phyloP scores from a whole-genome alignment of 495 filamentous ascomycete species.

The Diplogelasinospora grovesii region DNA sequence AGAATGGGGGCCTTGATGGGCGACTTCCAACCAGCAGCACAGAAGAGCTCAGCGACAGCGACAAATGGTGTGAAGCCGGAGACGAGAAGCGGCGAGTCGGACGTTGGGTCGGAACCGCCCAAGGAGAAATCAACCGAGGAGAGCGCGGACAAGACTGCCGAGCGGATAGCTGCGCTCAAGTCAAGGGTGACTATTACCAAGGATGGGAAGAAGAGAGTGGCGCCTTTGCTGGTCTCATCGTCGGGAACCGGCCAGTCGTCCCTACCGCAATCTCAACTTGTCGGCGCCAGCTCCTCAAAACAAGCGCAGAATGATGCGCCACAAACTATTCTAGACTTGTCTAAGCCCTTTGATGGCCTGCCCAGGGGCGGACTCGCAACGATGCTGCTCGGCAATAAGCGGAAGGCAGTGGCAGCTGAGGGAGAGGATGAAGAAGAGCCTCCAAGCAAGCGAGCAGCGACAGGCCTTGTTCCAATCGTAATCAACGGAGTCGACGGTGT shows the following conservation, averaged over 20 bases:
- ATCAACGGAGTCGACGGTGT: conserved; percentile 70
- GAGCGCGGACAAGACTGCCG: conserved; percentile 47
- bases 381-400: conserved; percentile 87
- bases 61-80: conserved; percentile 38
- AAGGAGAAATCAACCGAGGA: conserved; percentile 36
- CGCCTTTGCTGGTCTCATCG: conserved; percentile 82
- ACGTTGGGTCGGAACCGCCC: conserved; percentile 26
- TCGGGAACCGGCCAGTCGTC: conserved; percentile 77
- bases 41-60: conserved; percentile 23
- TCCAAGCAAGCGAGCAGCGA: conserved; percentile 56
- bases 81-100: conserved; percentile 28
- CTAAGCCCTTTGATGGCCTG: conserved; percentile 88
- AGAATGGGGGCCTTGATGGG: conserved; percentile 98
- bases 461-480: conserved; percentile 66
- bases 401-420: conserved; percentile 66
- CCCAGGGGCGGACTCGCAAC: conserved; percentile 82
- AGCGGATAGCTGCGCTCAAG: conserved; percentile 73
- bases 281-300: conserved; percentile 59
- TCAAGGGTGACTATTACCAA: conserved; percentile 90
- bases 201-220: conserved; percentile 93
- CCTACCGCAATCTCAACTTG: conserved; percentile 74
- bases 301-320: conserved; percentile 64
- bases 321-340: conserved; percentile 81
- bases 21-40: conserved; percentile 48
- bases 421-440: conserved; percentile 55